Base-by-base conservation (phyloP, 140 eudicot species). In the Ambrosia hybrid region DNA sequence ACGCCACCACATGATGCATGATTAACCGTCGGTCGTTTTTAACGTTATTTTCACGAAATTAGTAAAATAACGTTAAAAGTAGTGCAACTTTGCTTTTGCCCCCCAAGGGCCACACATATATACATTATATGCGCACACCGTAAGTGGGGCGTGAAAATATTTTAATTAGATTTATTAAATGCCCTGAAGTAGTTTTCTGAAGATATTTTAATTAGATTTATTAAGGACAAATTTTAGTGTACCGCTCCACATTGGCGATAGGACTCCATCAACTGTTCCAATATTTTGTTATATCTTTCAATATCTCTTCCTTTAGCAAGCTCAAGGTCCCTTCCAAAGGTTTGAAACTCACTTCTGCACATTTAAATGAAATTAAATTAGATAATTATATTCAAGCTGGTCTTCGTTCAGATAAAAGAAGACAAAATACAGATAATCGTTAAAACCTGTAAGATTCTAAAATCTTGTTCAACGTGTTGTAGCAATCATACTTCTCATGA, bases 221-320 rank as follows among this genome's bases (percentile, higher is more conserved):
- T 45, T 34, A 57, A 21, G 67, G 43, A 70, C 63, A 67, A 43
- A 65, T 13, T 14, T 71, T 65, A 33, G 17, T 72, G 10, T 83
- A 94, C 99, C 87, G 41, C 70, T 56, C 90, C 96, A 83, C 88
- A 78, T 67, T 78, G 92, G 73, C 78, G 90, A 83, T 86, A 94
- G 15, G 95, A 86, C 76, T 86, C 92, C 80, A 74, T 81, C 56
- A 94, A 60, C 80, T 91, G 96, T 57, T 79, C 81, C 78, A 78
- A 57, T 66, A 88, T 77, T 64, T 78, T 84, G 69, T 83, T 17
- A 80, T 83, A 94, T 85, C 80, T 83, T 69, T 83, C 87, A 65
- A 38, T 81, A 65, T 94, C 96, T 71, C 81, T 83, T 48, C 90
- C 97, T 85, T 82, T 91, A 11, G 89, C 95, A 83, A 77, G 73